Percentiles rank a stretch among this genome's conserved stretches.
Evolutionary conservation across 495 filamentous ascomycete species (phyloP).

Genomic region (Trichocladium antarcticum): DNA sequence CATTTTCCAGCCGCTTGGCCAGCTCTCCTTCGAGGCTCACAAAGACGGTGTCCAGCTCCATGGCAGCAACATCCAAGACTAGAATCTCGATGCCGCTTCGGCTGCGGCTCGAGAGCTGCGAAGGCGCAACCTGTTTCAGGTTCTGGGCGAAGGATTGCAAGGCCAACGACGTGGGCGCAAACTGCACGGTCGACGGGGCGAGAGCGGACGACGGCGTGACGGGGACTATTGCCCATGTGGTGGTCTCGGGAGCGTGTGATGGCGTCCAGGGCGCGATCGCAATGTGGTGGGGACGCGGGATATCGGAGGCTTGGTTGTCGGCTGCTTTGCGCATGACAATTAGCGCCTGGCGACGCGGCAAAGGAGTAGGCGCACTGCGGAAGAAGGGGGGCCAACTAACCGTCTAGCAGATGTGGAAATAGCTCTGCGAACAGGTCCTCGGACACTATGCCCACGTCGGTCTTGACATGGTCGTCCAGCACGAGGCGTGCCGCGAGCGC

Average conservation of each 20-base stretch:
- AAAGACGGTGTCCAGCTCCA: slow-evolving; percentile 71
- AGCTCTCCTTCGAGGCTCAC: slow-evolving; percentile 75
- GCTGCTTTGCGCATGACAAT: slow-evolving; percentile 10
- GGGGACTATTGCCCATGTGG: slow-evolving; percentile 75
- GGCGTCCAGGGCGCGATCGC: slow-evolving; percentile 77
- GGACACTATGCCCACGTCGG: slow-evolving; percentile 78
- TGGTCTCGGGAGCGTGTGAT: slow-evolving; percentile 48
- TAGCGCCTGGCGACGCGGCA: slow-evolving; percentile 3
- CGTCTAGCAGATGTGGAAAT: slow-evolving; percentile 47
- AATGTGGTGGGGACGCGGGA: slow-evolving; percentile 45
- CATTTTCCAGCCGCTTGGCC: slow-evolving; percentile 43
- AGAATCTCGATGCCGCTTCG: slow-evolving; percentile 63
- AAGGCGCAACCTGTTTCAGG: slow-evolving; percentile 48
- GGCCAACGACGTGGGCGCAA: slow-evolving; percentile 68
- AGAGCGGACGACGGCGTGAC: slow-evolving; percentile 51
- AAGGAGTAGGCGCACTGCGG: not conserved
- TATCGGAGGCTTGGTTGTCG: slow-evolving; percentile 21
- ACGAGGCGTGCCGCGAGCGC: slow-evolving; percentile 46
- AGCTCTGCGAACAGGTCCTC: slow-evolving; percentile 75
- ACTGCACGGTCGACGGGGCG: slow-evolving; percentile 64
- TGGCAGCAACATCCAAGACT: slow-evolving; percentile 66
- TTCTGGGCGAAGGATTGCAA: slow-evolving; percentile 62
- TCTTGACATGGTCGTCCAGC: slow-evolving; percentile 75
- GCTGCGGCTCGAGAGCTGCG: slow-evolving; percentile 50
- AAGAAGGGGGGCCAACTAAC: slow-evolving; percentile 8